Evolutionary conservation across 305 asterid species (phyloP), one percentile per base, ranked within the genome.

Genomic region (Fraxinus velutina): DNA sequence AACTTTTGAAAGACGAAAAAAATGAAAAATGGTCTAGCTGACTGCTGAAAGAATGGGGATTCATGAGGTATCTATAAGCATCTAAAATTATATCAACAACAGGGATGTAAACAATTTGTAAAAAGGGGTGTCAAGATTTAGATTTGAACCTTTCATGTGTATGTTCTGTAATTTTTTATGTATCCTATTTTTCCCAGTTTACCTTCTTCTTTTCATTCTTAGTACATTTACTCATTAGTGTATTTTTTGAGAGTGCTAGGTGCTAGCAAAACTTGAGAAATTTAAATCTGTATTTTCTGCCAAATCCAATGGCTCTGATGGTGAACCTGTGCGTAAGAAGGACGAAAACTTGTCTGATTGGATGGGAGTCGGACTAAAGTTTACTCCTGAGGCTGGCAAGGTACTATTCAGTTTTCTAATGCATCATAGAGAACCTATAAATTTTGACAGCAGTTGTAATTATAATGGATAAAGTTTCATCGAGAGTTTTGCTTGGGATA

Each of bases 351-450:
- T 80, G 78, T 85, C 92, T 64, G 90, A 87, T 79, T 94, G 98
- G 99, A 89, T 88, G 90, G 88, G 86, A 44, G 88, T 75, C 76
- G 82, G 78, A 79, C 89, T 96, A 78, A 85, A 90, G 85, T 96
- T 96, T 90, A 89, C 92, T 84, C 91, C 91, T 24, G 99, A 94
- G 85, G 83, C 86, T 82, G 90, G 91, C 80, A 94, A 96, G 98
- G 98, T 93, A 85, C 47, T 75, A 39, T 78, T 86, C 77, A 39
- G 9, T 55, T 73, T 71, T 71, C 44, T 71, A 32, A 71, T 71
- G 47, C 47, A n/a, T 71, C 76, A 71, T 33, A 33, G 47, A 6
- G 39, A 66, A 66, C 19, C 33, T 27, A 24, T 27, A 66, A 19
- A 66, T 66, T 66, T 27, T 66, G 17, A 30, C 19, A 29, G 19